phyloP scores from a whole-genome alignment of 2,329 filamentous ascomycete genomes.

The Leptographium lundbergii region DNA sequence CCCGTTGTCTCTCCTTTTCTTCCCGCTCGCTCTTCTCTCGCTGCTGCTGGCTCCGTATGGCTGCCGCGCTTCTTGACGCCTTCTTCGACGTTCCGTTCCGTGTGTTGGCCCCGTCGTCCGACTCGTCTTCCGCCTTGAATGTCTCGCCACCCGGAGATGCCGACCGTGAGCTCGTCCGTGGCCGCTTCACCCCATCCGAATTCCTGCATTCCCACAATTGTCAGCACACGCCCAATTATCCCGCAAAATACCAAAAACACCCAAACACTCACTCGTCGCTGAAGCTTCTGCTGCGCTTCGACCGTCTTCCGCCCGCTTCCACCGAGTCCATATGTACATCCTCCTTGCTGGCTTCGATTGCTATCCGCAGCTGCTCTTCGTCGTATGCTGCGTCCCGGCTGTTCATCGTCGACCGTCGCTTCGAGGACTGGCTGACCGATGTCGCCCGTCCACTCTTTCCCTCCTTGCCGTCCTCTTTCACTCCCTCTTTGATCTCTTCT shows the following conservation, averaged over 20 bases:
- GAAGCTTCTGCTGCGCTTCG: conserved; percentile 77
- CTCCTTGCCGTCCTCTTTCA: conserved; percentile 4
- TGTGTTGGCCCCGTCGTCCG: conserved; percentile 52
- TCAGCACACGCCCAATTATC: not conserved
- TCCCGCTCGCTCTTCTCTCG: conserved; percentile 55
- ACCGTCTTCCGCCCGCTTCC: conserved; percentile 44
- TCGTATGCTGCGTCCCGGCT: conserved; percentile 91
- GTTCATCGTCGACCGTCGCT: conserved; percentile 93
- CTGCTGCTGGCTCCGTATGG: conserved; percentile 23
- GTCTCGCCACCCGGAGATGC: conserved; percentile 44
- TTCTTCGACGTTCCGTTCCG: conserved; percentile 45
- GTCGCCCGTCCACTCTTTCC: conserved; percentile 31
- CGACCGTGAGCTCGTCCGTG: conserved; percentile 69
- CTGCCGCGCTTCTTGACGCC: conserved; percentile 34
- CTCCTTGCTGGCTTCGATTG: conserved; percentile 90
- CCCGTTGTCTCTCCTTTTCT: conserved; percentile 60
- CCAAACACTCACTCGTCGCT: conserved; percentile 72
- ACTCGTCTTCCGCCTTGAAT: conserved; percentile 45
- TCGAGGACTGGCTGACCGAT: conserved; percentile 46
- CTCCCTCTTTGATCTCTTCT: conserved; percentile 1
- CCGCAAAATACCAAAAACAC: not conserved
- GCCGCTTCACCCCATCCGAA: conserved; percentile 61
- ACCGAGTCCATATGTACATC: conserved; percentile 40
- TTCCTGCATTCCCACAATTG: conserved; percentile 35
- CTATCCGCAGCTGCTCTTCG: conserved; percentile 81